A percentile compares a stretch with the other conserved stretches of the same genome.
Conservation (phyloP, 2,329 filamentous ascomycete species). For the Diaporthe nobilis region DNA sequence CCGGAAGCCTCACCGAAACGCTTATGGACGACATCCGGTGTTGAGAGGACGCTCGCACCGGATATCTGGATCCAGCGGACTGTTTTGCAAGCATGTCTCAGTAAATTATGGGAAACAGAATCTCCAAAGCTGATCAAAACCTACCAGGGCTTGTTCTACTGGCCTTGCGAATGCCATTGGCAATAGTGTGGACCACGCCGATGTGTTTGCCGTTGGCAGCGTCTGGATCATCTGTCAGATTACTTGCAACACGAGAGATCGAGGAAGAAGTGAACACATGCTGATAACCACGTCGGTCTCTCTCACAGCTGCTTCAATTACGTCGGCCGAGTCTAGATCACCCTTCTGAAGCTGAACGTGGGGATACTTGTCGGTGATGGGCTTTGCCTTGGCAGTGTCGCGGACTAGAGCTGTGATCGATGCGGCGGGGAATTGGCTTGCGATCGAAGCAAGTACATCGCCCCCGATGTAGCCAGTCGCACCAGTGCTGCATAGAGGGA, state of each 20-base stretch:
- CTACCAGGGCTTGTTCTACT: background rate
- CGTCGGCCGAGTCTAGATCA: slow-evolving; percentile 5
- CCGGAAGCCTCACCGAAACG: slow-evolving; percentile 1
- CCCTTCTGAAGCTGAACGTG: slow-evolving; percentile 7
- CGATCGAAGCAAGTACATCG: slow-evolving; percentile 3
- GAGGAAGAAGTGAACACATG: too few species aligned
- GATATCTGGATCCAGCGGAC: slow-evolving; percentile 8
- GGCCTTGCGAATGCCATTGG: slow-evolving; percentile 2
- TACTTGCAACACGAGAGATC: background rate
- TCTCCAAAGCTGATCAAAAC: background rate
- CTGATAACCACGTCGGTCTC: background rate
- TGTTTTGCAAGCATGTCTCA: background rate
- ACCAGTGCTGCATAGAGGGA: background rate
- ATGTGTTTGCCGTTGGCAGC: slow-evolving; percentile 15
- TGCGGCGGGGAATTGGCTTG: background rate
- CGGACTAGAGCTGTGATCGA: slow-evolving; percentile 9
- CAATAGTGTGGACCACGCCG: background rate
- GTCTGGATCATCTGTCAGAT: background rate
- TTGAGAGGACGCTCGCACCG: background rate
- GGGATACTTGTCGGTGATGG: slow-evolving; percentile 8
- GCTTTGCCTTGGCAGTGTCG: background rate
- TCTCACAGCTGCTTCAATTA: background rate
- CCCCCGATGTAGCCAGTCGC: slow-evolving; percentile 14
- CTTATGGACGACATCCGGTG: background rate
- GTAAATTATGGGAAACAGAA: too few species aligned